These are phyloP conservation scores for Kwoniella europaea DNA, from an alignment of 768 basidiomycete genomes.

Conservation along the genomic window DNA sequence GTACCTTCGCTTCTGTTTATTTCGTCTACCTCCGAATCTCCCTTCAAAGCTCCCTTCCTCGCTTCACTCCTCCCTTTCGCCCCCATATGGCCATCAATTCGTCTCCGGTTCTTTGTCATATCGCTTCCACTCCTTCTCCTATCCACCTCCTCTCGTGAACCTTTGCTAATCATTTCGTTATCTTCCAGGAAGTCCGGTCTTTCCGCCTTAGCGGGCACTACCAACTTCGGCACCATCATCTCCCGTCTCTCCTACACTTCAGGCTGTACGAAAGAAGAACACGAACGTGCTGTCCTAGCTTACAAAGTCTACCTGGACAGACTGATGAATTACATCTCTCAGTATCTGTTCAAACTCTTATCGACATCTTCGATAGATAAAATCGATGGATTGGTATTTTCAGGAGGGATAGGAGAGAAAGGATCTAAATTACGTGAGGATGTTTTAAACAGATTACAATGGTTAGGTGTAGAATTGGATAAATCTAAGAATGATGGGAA, in stretches of 20 bases:
- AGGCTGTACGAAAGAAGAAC: slow-evolving; percentile 48
- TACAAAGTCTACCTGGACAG: slow-evolving; percentile 81
- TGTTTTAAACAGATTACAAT: slow-evolving; percentile 64
- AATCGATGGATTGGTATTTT: slow-evolving; percentile 80
- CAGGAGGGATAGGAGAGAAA: slow-evolving; percentile 86
- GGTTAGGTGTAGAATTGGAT: slow-evolving; percentile 68
- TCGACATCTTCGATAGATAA: slow-evolving; percentile 56
- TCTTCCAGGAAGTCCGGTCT: slow-evolving; percentile 69
- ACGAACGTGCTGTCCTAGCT: slow-evolving; percentile 63
- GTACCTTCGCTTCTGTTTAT: no score
- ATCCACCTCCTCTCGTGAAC: no score
- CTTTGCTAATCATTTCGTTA: slow-evolving; percentile 5
- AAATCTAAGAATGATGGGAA: slow-evolving; percentile 63
- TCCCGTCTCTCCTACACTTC: slow-evolving; percentile 60
- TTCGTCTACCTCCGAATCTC: not conserved
- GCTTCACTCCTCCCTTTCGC: no score
- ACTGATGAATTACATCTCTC: slow-evolving; percentile 71
- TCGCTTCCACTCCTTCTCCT: no score
- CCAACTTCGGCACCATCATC: slow-evolving; percentile 75
- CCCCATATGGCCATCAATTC: no score
- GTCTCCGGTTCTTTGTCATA: not conserved
- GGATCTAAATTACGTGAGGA: slow-evolving; percentile 68
- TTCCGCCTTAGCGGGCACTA: slow-evolving; percentile 76
- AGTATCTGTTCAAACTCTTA: slow-evolving; percentile 73
- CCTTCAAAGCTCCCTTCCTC: no score